These are phyloP conservation scores for Zalaria sp. DNA, from an alignment of 2,329 filamentous ascomycete genomes.

Conservation along the genomic window DNA sequence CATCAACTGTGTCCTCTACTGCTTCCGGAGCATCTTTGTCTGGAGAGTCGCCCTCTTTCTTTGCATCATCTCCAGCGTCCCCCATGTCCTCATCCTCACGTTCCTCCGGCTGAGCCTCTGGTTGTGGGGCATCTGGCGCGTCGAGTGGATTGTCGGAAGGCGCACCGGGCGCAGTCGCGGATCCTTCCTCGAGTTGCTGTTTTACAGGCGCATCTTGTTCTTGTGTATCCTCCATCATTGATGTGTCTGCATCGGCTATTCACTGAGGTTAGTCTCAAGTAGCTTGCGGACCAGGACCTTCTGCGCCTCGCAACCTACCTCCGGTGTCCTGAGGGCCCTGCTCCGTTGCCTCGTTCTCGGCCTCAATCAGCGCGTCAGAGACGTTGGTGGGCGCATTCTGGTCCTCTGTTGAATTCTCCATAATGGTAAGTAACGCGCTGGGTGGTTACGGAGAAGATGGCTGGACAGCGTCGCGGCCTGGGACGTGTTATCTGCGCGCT, in stretches of 20 bases:
- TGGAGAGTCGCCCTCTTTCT: constrained; percentile 29
- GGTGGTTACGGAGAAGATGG: background rate
- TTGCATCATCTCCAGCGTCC: constrained; percentile 42
- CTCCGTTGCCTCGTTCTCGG: constrained; percentile 19
- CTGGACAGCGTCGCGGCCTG: background rate
- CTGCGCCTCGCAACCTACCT: constrained; percentile 2
- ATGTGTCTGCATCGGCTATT: constrained; percentile 13
- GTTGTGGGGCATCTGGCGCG: constrained; percentile 19
- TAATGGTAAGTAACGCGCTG: background rate
- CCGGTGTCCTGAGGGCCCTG: constrained; percentile 12
- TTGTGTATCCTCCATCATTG: constrained; percentile 17
- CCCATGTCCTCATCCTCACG: constrained; percentile 38
- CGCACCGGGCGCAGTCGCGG: constrained; percentile 1
- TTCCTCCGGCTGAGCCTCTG: constrained; percentile 17
- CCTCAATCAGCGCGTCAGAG: constrained; percentile 20
- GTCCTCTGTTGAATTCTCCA: constrained; percentile 9
- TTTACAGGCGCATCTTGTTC: constrained; percentile 1
- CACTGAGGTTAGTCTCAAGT: too few relatives aligned
- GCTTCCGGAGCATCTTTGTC: constrained; percentile 26
- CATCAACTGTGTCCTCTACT: constrained; percentile 33
- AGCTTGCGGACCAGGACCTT: background rate
- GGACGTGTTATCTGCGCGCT: too few relatives aligned
- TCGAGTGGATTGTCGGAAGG: constrained; percentile 24
- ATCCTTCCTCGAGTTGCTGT: constrained; percentile 3
- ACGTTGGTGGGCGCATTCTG: constrained; percentile 15